Base-by-base conservation (phyloP, 495 filamentous ascomycete genomes). In the Rostrohypoxylon terebratum region DNA sequence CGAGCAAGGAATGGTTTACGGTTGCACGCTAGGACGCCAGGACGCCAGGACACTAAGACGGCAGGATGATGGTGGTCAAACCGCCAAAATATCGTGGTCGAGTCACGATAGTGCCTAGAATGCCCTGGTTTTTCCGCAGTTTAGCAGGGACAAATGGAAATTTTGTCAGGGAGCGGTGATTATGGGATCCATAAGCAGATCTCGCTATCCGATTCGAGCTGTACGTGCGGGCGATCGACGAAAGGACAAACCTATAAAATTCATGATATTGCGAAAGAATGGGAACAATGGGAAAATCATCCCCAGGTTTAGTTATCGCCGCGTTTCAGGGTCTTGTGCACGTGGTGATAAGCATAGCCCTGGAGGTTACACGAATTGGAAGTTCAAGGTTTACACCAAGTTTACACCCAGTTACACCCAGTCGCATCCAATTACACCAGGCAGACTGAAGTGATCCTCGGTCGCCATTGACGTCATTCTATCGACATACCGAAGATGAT, bases 261-360 rank as follows among this genome's bases (percentile, higher is more conserved):
- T 34, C 6, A 40, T 59, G 25, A 23, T 55, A 55, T 33, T 47
- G 42, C 42, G 16, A 45, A 45, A 45, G 11, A 45, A 45, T 18
- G 66, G 55, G 54, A 63, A 20, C 18, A 57, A 33, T 7, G 54
- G 44, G 72, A 71, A 68, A 71, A 77, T 76, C 75, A 63, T 47
- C 55, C 66, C 75, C 67, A 25, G 59, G 28, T 72, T 65, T 57
- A 58, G 61, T 58, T 74, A 70, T 70, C 76, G 59, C 57, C 51
- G 42, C 57, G 76, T 76, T 76, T 75, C 70, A 72, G 53, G 40
- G 58, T 64, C 48, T 42, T 45, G 21, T 20, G 50, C 76, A 77
- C 76, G 76, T 77, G 76, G 64, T 71, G 76, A 77, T 77, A 77
- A 77, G 57, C 48, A 28, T 36, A 31, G n/a, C n/a, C n/a, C n/a